Evolutionary conservation across 1,284 basidiomycete genomes (phyloP).

Genomic region (Leucoagaricus sp.): DNA sequence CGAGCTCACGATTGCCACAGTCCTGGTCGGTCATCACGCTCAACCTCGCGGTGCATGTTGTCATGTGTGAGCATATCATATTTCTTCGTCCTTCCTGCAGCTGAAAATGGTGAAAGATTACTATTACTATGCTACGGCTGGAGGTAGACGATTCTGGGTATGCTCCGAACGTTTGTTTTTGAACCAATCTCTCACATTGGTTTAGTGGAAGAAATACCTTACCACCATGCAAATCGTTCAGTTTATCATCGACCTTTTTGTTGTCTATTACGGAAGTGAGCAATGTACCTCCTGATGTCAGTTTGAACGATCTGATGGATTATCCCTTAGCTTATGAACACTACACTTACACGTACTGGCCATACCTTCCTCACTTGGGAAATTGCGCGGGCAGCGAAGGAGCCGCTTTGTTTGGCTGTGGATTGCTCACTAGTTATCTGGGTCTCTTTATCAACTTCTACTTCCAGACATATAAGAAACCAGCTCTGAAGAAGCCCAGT

Average conservation of each 20-base stretch:
- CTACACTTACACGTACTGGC: slow-evolving; percentile 69
- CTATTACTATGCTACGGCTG: slow-evolving; percentile 96
- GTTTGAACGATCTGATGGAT: slow-evolving; percentile 15
- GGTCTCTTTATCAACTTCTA: slow-evolving; percentile 92
- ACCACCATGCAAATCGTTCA: slow-evolving; percentile 96
- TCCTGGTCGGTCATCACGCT: slow-evolving; percentile 96
- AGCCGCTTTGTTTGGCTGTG: slow-evolving; percentile 90
- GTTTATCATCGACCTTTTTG: slow-evolving; percentile 87
- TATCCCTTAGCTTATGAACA: slow-evolving; percentile 76
- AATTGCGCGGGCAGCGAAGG: slow-evolving; percentile 89
- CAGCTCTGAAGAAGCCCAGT: slow-evolving; percentile 40
- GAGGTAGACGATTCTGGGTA: slow-evolving; percentile 95
- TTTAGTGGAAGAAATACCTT: slow-evolving; percentile 94
- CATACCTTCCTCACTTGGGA: slow-evolving; percentile 65
- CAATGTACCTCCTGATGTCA: slow-evolving; percentile 13
- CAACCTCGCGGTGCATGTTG: slow-evolving; percentile 94
- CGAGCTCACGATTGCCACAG: slow-evolving; percentile 27
- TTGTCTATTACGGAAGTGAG: slow-evolving; percentile 87
- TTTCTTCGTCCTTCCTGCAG: neutral
- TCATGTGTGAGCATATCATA: slow-evolving; percentile 81
- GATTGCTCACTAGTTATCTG: slow-evolving; percentile 86
- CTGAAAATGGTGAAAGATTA: slow-evolving; percentile 66
- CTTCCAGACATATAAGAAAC: slow-evolving; percentile 80
- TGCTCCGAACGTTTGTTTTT: slow-evolving; percentile 4
- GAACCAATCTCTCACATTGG: slow-evolving; percentile 12